Evolutionary conservation across 2,329 filamentous ascomycete genomes (phyloP).

Genomic region (Ceratocystis diversiconidia): DNA sequence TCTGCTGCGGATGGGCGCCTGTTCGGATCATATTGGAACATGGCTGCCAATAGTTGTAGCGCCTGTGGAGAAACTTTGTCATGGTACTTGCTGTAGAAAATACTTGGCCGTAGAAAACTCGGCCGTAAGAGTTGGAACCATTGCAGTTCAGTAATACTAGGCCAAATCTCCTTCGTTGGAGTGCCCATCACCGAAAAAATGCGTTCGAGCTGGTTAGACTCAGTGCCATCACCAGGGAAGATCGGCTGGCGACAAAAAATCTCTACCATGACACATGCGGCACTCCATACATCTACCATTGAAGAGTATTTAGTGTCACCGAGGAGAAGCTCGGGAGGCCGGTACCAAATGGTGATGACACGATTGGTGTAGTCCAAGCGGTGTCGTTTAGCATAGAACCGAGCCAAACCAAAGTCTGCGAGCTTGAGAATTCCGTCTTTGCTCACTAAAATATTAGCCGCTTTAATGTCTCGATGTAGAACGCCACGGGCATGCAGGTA

Average conservation of each 20-base stretch:
- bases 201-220: conserved; percentile 89
- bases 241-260: conserved; percentile 90
- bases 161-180: conserved; percentile 73
- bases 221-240: conserved; percentile 89
- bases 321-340: conserved; percentile 75
- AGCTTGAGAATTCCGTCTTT: conserved; percentile 79
- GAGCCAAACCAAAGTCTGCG: conserved; percentile 88
- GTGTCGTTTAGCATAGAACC: conserved; percentile 86
- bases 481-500: conserved; percentile 91
- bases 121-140: conserved; percentile 92
- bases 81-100: conserved; percentile 72
- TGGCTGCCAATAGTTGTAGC: conserved; percentile 65
- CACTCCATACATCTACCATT: conserved; percentile 91
- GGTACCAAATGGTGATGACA: conserved; percentile 98
- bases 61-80: conserved; percentile 64
- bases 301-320: conserved; percentile 84
- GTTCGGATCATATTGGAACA: conserved; percentile 81
- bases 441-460: conserved; percentile 90
- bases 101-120: conserved; percentile 52
- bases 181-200: conserved; percentile 90
- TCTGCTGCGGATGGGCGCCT: conserved; percentile 72
- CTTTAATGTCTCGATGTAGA: conserved; percentile 93
- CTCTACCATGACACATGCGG: conserved; percentile 89
- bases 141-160: conserved; percentile 78
- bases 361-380: conserved; percentile 94